Conservation (phyloP, 768 basidiomycete genomes). For the Stropharia rugosoannulata region DNA sequence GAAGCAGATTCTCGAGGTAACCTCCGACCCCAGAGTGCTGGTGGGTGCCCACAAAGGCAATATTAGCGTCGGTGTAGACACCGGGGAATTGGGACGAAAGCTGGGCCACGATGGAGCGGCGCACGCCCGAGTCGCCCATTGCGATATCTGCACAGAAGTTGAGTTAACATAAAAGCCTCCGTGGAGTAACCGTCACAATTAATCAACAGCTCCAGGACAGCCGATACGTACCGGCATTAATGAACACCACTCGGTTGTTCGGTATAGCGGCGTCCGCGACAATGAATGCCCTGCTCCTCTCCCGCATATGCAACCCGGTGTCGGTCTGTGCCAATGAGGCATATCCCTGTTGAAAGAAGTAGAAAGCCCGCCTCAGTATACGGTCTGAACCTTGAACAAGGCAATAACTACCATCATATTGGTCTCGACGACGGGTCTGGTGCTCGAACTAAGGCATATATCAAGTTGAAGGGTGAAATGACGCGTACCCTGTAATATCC, state of each 20-base stretch:
- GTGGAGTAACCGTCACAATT: neutral
- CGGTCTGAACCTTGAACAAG: neutral
- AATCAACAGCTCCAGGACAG: no score
- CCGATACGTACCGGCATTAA: conserved; percentile 60
- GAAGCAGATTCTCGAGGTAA: conserved; percentile 76
- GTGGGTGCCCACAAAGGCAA: conserved; percentile 76
- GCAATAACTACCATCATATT: conserved; percentile 71
- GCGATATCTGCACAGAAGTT: conserved; percentile 55
- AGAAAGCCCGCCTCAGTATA: neutral
- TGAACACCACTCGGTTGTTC: conserved; percentile 65
- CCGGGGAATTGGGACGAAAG: conserved; percentile 59
- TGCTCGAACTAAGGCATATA: conserved; percentile 10
- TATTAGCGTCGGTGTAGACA: conserved; percentile 67
- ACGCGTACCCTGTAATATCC: conserved; percentile 68
- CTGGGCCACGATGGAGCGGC: conserved; percentile 61
- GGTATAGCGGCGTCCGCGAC: conserved; percentile 59
- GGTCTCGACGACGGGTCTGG: conserved; percentile 75
- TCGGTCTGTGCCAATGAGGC: conserved; percentile 64
- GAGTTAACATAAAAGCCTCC: neutral
- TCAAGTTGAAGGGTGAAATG: conserved; percentile 1
- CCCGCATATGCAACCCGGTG: conserved; percentile 77
- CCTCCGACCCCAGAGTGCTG: conserved; percentile 79
- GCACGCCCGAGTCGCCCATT: conserved; percentile 79
- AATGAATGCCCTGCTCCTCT: conserved; percentile 76
- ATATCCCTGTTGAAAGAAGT: conserved; percentile 57